Conservation (phyloP, 306 rosid genomes). For the Canavalia gladiata region DNA sequence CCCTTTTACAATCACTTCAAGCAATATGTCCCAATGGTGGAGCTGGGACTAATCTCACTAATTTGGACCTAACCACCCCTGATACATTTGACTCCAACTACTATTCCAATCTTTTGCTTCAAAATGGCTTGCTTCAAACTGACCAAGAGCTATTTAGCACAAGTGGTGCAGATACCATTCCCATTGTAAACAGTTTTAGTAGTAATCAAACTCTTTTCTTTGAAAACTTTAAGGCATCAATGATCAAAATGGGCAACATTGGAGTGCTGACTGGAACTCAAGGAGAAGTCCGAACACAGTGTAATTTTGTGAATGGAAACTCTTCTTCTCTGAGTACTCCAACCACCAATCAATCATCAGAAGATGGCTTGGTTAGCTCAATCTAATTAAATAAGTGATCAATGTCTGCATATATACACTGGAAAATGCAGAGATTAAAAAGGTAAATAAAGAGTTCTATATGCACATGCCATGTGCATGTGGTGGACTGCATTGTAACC, state of each 20-base stretch:
- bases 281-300: slow-evolving; percentile 52
- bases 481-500: neutral
- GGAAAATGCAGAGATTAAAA: neutral
- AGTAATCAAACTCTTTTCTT: slow-evolving; percentile 48
- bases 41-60: slow-evolving; percentile 41
- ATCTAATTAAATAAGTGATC: slow-evolving; percentile 13
- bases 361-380: slow-evolving; percentile 41
- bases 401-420: neutral
- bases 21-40: slow-evolving; percentile 52
- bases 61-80: slow-evolving; percentile 57
- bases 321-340: slow-evolving; percentile 4
- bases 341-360: neutral
- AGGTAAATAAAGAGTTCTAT: slow-evolving; percentile 5
- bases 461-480: slow-evolving; percentile 21
- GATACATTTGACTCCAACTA: slow-evolving; percentile 50
- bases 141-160: slow-evolving; percentile 54
- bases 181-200: slow-evolving; percentile 45
- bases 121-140: slow-evolving; percentile 52
- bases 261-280: slow-evolving; percentile 50
- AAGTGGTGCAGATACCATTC: slow-evolving; percentile 36
- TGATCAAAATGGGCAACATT: slow-evolving; percentile 58
- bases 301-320: slow-evolving; percentile 51
- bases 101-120: slow-evolving; percentile 47
- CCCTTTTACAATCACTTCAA: slow-evolving; percentile 25
- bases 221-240: slow-evolving; percentile 44